Conservation (phyloP, 139 green algal species). For the Trebouxia sp. region DNA sequence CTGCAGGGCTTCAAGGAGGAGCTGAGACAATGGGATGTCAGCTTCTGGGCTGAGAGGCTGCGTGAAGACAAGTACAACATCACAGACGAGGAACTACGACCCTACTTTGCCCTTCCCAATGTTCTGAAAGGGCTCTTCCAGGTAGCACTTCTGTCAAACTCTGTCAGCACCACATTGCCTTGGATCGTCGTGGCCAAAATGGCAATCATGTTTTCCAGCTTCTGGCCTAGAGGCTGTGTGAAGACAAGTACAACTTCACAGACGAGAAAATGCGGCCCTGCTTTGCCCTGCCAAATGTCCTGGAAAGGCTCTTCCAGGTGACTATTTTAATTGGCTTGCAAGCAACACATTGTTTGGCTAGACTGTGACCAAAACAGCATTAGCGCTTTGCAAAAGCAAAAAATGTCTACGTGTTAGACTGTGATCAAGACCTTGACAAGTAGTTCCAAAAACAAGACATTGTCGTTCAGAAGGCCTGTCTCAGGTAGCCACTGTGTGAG, state of each 20-base stretch:
- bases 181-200: too few species aligned
- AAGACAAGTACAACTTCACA: conserved; percentile 81
- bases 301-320: conserved; percentile 86
- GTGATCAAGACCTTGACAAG: too few species aligned
- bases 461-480: too few species aligned
- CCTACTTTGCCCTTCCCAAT: conserved; percentile 91
- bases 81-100: conserved; percentile 91
- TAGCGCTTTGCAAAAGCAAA: background rate
- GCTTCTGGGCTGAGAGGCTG: conserved; percentile 91
- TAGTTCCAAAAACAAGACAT: too few species aligned
- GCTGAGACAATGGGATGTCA: conserved; percentile 84
- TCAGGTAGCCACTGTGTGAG: too few species aligned
- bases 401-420: too few species aligned
- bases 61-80: conserved; percentile 80
- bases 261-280: conserved; percentile 95
- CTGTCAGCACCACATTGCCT: too few species aligned
- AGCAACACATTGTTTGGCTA: too few species aligned
- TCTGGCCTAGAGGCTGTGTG: conserved; percentile 88
- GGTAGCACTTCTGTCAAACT: too few species aligned
- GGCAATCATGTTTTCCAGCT: too few species aligned
- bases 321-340: too few species aligned
- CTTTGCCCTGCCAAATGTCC: conserved; percentile 78
- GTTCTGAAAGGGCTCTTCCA: conserved; percentile 91
- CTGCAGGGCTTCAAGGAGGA: conserved; percentile 54
- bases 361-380: too few species aligned